Percentiles rank a stretch among this genome's conserved stretches.
Conservation (phyloP, 2,329 filamentous ascomycete species). For the Elsinoe perseae region DNA sequence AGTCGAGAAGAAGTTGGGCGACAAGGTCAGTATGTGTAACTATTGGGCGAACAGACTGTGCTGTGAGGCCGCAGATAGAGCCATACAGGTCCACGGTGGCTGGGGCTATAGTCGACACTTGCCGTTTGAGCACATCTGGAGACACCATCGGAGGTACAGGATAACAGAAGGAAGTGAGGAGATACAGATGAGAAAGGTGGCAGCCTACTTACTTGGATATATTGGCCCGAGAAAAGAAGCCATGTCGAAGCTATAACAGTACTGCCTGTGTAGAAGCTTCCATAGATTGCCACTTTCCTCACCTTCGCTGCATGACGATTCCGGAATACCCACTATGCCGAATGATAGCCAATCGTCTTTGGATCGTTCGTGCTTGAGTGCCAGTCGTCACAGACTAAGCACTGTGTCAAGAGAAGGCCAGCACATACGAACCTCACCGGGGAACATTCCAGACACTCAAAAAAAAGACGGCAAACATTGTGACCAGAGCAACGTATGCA, state of each 20-base stretch:
- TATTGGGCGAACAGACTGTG: conserved; percentile 57
- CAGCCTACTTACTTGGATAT: conserved; percentile 52
- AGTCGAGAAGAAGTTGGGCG: conserved; percentile 52
- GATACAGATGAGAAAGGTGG: conserved; percentile 59
- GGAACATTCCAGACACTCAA: no score
- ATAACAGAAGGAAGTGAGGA: conserved; percentile 60
- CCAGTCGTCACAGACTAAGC: no score
- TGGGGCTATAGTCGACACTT: conserved; percentile 52
- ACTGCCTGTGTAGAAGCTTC: no score
- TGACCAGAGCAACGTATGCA: background rate
- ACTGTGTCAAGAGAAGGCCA: no score
- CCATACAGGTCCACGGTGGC: conserved; percentile 56
- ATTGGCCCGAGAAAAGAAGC: conserved; percentile 37
- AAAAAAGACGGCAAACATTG: background rate
- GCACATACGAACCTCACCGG: no score
- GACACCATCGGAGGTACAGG: conserved; percentile 54
- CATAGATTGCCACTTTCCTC: no score
- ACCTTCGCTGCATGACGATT: no score
- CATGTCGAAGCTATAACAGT: conserved; percentile 8
- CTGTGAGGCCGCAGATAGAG: conserved; percentile 53
- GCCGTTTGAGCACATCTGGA: conserved; percentile 59
- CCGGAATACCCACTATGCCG: no score
- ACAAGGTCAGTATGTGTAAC: conserved; percentile 59
- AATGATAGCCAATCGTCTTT: no score
- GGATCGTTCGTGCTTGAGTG: no score